Evolutionary conservation across 1,284 basidiomycete species (phyloP).

Genomic region (Ganoderma lucidum): DNA sequence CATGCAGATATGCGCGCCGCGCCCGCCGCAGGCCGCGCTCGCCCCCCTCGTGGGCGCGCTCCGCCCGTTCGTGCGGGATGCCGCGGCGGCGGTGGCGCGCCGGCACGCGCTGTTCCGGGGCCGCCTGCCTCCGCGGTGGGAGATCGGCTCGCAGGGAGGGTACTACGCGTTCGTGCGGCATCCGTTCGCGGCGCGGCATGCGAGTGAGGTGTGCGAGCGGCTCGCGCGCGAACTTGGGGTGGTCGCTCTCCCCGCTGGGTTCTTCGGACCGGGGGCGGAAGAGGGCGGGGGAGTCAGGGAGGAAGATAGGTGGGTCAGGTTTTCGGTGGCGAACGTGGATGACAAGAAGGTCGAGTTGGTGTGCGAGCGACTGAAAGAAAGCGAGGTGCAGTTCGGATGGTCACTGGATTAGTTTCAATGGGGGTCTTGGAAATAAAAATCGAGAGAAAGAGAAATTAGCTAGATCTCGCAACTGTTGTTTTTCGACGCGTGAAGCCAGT

Average conservation of each 20-base stretch:
- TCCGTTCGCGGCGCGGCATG: conserved; percentile 61
- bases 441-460: too few relatives aligned
- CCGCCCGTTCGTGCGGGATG: conserved; percentile 60
- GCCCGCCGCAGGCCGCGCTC: conserved; percentile 75
- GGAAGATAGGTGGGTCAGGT: conserved; percentile 70
- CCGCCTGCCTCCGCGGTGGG: conserved; percentile 59
- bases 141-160: conserved; percentile 71
- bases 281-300: conserved; percentile 45
- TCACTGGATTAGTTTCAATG: conserved; percentile 29
- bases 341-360: conserved; percentile 67
- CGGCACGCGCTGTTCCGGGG: conserved; percentile 70
- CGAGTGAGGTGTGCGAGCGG: conserved; percentile 64
- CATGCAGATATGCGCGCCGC: conserved; percentile 82
- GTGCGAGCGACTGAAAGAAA: conserved; percentile 62
- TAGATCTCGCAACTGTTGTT: too few relatives aligned
- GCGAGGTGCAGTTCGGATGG: conserved; percentile 40
- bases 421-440: too few relatives aligned
- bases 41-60: conserved; percentile 62
- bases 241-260: conserved; percentile 71
- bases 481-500: too few relatives aligned
- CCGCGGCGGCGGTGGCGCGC: conserved; percentile 57
- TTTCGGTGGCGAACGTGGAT: conserved; percentile 85
- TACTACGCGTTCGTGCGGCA: conserved; percentile 83
- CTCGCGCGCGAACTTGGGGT: conserved; percentile 74
- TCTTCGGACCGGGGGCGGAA: conserved; percentile 59